Evolutionary conservation across 2,329 filamentous ascomycete genomes (phyloP), one percentile per base, ranked within the genome.

Genomic region (Beauveria sp.): DNA sequence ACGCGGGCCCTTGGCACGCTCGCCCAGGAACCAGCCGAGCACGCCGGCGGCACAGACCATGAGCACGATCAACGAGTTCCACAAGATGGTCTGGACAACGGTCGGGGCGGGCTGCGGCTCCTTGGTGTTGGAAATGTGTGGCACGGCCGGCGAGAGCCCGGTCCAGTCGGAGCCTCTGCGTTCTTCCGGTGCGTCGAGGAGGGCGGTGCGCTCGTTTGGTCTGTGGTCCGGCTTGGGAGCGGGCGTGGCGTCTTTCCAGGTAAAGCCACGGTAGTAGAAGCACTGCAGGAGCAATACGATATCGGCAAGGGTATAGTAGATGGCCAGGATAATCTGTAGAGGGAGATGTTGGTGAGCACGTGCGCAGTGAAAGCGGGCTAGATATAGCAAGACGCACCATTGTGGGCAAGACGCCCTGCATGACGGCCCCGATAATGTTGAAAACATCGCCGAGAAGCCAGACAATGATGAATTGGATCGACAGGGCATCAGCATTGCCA

Each of bases 381-480:
- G 10, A 34, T 12, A 8, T 26, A 22, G 60, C 20, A 20, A 18
- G n/a, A 46, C 75, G 64, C 71, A 87, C 83, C 92, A 98, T 97
- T 0, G 93, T 99, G 1, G 95, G 93, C 59, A 98, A 75, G 7
- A 99, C 93, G 60, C 90, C 89, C 73, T 98, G 93, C 12, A 97
- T 74, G 18, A 97, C 86, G 20, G 92, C 90, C n/a, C 93, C 93
- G 3, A 96, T 81, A 65, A 97, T 96, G 72, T 98, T 98, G 81
- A 96, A 97, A 66, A 97, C 87, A 86, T 99, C 95, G 58, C 95
- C 95, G 1, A 88, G 81, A 2, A 97, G 82, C 95, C 95, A 99
- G 69, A 96, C 85, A 63, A 96, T 87, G 70, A 98, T 86, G 78
- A 98, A 99, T 61, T 93, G 88, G 16, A 97, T 84, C 0, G 91